Evolutionary conservation across 495 filamentous ascomycete species (phyloP), one percentile per base, ranked within the genome.

Genomic region (Penicillium waksmanii): DNA sequence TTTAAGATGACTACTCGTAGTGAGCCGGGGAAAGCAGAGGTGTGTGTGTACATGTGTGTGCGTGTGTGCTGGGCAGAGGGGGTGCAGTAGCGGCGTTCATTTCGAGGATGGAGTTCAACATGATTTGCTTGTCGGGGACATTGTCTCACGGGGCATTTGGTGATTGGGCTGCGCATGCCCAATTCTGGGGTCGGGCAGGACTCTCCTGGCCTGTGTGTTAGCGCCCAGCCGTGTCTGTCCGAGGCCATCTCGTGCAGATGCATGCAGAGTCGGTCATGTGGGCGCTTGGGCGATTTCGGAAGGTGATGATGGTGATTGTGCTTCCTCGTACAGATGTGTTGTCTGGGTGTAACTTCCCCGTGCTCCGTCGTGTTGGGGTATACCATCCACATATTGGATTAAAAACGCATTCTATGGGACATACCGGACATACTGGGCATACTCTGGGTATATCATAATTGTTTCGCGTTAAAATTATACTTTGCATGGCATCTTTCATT

Each of bases 201-300:
- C 12, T 44, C n/a, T 62, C 54, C 55, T 55, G 23, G 58, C 43
- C 51, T 38, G 27, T 53, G 46, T 36, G 46, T 70, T 61, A 67
- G 65, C 67, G 65, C 65, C 57, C 50, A 44, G 34, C 60, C 58
- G 18, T 50, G 60, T 63, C 61, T 61, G 51, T 62, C 42, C 42
- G n/a, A 44, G 42, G 42, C 17, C 42, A 67, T 70, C 67, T 70
- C 62, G 63, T 66, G 65, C 65, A 66, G 58, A 54, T 67, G 74
- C 74, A 77, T 77, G 74, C 73, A 77, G 73, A 74, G 61, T 58
- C 46, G 66, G 72, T 77, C 74, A 77, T 77, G 74, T 77, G 74
- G 60, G 60, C 57, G 38, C 61, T 52, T 53, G 43, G 63, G n/a
- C 46, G 51, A 48, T 58, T 40, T 62, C 25, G 21, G 38, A 42